Evolutionary conservation across 2,329 filamentous ascomycete species (phyloP), one percentile per base, ranked within the genome.

Genomic region (Sclerotinia spermophila): DNA sequence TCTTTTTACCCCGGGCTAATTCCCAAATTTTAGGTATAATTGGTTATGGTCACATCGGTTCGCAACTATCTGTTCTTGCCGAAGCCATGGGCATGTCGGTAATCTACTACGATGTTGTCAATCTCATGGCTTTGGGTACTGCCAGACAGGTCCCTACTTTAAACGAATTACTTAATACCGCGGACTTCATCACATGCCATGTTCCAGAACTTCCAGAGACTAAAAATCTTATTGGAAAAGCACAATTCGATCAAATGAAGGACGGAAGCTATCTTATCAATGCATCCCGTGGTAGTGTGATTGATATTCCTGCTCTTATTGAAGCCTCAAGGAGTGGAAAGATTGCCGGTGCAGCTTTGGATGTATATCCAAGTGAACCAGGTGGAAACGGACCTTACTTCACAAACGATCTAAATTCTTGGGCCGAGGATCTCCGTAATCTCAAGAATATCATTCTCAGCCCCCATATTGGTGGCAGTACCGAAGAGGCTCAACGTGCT

Each of bases 1-100:
- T 38, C n/a, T 11, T 17, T 30, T 53, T 7, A n/a, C 13, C 24
- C 19, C 11, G 56, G 19, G 19, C 59, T 68, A 10, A 68, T 56
- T 65, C 11, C 27, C 15, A 21, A 65, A 38, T 64, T 64, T 13
- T 59, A 90, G 89, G 92, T 73, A 98, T 99, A 78, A 89, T 99
- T 75, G 96, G 96, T 42, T 99, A 99, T 79, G 96, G 96, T 73
- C 96, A 99, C 80, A 98, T 99, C 79, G 96, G 96, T 73, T 94
- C 93, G 67, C 96, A 99, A 82, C 84, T 99, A 74, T 98, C 94
- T 0, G 96, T 99, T 56, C 85, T 99, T 74, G 94, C 96, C 40
- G 96, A 99, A 82, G 90, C 95, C 35, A 97, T 99, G 94, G 96
- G 96, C 65, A 97, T 99, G 95, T 90, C 87, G 24, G 96, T 99